A percentile compares a stretch with the other conserved stretches of the same genome.
These are phyloP conservation scores for Paramecium caudatum DNA, from an alignment of 73 alveolate genomes.

Conservation along the genomic window DNA sequence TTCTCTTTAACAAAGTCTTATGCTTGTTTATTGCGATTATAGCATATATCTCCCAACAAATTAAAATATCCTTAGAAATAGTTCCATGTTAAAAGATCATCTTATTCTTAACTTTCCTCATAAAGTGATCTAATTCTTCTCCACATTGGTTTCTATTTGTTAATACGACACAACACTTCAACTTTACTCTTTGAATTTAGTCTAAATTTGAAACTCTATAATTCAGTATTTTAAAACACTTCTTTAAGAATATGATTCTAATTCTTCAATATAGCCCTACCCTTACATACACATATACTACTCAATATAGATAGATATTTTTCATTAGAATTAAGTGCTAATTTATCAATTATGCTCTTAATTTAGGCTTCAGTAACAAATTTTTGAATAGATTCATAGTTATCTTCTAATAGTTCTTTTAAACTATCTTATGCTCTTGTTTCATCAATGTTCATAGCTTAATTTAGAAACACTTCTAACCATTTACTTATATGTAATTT, in stretches of 20 bases:
- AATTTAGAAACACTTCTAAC: slow-evolving; percentile 42
- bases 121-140: slow-evolving; percentile 3
- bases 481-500: slow-evolving; percentile 15
- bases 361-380: slow-evolving; percentile 55
- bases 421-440: slow-evolving; percentile 53
- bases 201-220: slow-evolving; percentile 24
- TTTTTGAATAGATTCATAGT: slow-evolving; percentile 50
- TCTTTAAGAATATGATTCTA: not conserved
- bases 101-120: slow-evolving; percentile 43
- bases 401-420: slow-evolving; percentile 40
- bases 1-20: slow-evolving; percentile 22
- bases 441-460: slow-evolving; percentile 59
- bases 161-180: not conserved
- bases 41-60: slow-evolving; percentile 55
- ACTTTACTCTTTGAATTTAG: slow-evolving; percentile 6
- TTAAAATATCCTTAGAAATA: slow-evolving; percentile 28
- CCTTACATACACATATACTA: slow-evolving; percentile 52
- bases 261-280: slow-evolving; percentile 42
- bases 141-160: slow-evolving; percentile 41
- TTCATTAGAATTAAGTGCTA: slow-evolving; percentile 43
- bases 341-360: slow-evolving; percentile 6
- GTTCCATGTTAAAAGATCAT: slow-evolving; percentile 37
- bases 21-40: slow-evolving; percentile 32
- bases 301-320: slow-evolving; percentile 35
- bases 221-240: not conserved